A percentile compares a stretch with the other conserved stretches of the same genome.
These are phyloP conservation scores for Phytophthora pluvialis DNA, from an alignment of 352 stramenopile genomes.

Conservation along the genomic window DNA sequence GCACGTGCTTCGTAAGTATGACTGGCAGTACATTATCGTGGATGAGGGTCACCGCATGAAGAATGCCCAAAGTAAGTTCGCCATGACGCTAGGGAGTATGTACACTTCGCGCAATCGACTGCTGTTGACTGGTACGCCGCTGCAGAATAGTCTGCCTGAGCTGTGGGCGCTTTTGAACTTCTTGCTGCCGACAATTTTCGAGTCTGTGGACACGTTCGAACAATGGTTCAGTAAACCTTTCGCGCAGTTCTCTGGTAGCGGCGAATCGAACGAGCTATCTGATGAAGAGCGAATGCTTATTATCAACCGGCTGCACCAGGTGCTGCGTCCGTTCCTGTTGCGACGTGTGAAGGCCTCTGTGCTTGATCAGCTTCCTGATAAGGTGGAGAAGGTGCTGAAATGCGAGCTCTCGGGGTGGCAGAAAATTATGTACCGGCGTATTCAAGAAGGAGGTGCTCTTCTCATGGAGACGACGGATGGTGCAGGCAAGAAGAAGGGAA, in stretches of 20 bases:
- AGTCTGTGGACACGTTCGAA: conserved; percentile 90
- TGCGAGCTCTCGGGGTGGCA: conserved; percentile 89
- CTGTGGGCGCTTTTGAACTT: conserved; percentile 94
- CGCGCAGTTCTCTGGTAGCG: conserved; percentile 76
- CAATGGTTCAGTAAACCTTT: conserved; percentile 92
- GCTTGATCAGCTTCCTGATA: conserved; percentile 86
- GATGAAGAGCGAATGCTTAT: conserved; percentile 91
- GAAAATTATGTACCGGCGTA: conserved; percentile 89
- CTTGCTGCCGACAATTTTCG: conserved; percentile 91
- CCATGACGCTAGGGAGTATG: conserved; percentile 83
- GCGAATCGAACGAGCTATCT: conserved; percentile 82
- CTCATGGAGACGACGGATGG: conserved; percentile 79
- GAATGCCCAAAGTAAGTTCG: conserved; percentile 92
- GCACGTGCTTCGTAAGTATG: conserved; percentile 87
- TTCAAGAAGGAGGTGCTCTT: conserved; percentile 86
- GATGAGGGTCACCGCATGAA: conserved; percentile 96
- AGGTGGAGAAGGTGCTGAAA: conserved; percentile 88
- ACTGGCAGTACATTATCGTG: conserved; percentile 95
- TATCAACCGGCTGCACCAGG: conserved; percentile 87
- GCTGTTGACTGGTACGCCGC: conserved; percentile 97
- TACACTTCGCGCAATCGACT: conserved; percentile 91
- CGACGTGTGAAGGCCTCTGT: conserved; percentile 89
- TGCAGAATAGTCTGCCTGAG: conserved; percentile 97
- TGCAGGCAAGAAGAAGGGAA: conserved; percentile 69
- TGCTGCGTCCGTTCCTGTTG: conserved; percentile 85